phyloP scores from a whole-genome alignment of 2,329 filamentous ascomycete genomes.

The Helicocarpus griseus region DNA sequence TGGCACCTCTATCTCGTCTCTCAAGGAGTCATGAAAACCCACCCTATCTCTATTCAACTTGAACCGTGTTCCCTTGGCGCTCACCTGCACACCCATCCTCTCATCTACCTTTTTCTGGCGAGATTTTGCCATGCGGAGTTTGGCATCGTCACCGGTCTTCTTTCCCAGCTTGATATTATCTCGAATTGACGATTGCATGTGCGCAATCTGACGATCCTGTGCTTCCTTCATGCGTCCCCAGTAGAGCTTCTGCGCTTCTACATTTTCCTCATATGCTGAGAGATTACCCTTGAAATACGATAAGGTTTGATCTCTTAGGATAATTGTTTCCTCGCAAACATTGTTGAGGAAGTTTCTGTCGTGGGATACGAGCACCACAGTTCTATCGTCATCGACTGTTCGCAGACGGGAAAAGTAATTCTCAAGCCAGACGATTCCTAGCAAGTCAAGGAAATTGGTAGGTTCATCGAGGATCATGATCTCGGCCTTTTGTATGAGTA shows the following conservation, averaged over 20 bases:
- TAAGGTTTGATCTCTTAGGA: conserved; percentile 62
- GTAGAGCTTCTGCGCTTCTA: conserved; percentile 55
- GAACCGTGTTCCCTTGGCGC: conserved; percentile 61
- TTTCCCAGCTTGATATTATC: conserved; percentile 67
- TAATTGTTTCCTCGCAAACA: conserved; percentile 65
- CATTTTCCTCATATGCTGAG: conserved; percentile 58
- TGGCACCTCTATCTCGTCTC: conserved; percentile 64
- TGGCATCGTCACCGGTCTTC: conserved; percentile 72
- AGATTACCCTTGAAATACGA: conserved; percentile 68
- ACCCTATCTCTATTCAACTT: conserved; percentile 66
- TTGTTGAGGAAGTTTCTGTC: conserved; percentile 72
- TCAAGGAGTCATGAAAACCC: conserved; percentile 50
- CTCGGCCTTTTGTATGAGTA: conserved; percentile 63
- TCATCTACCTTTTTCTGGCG: conserved; percentile 79
- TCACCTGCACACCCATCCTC: conserved; percentile 66
- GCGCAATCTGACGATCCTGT: conserved; percentile 68
- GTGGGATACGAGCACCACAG: conserved; percentile 71
- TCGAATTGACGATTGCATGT: conserved; percentile 69
- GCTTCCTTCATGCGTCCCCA: conserved; percentile 70
- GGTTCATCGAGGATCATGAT: conserved; percentile 78
- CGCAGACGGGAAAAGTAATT: conserved; percentile 54
- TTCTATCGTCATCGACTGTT: conserved; percentile 43
- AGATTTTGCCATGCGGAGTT: conserved; percentile 74
- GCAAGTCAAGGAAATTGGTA: conserved; percentile 75
- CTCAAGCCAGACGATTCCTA: conserved; percentile 79